Conservation (phyloP, 441 rosid species). For the Cnidoscolus chayamansa region DNA sequence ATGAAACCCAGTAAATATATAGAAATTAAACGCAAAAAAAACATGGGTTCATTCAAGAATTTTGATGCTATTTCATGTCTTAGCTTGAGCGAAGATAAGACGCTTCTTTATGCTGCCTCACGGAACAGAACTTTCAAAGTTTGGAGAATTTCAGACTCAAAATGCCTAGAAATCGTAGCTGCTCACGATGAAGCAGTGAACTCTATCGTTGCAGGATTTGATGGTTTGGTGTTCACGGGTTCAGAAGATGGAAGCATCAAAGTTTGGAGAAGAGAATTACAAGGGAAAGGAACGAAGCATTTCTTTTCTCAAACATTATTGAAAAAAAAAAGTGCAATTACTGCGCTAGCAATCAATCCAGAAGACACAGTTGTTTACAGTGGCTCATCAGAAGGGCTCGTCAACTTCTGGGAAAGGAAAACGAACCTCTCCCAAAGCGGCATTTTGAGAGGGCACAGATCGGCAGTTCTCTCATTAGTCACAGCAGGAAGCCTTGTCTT, state of each 20-base stretch:
- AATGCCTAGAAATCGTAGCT: slow-evolving; percentile 64
- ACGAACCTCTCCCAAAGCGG: slow-evolving; percentile 58
- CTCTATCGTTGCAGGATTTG: slow-evolving; percentile 61
- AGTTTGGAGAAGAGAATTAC: slow-evolving; percentile 82
- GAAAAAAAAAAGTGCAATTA: slow-evolving; percentile 81
- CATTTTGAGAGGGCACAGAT: slow-evolving; percentile 66
- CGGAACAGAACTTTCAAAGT: slow-evolving; percentile 91
- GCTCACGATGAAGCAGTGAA: slow-evolving; percentile 89
- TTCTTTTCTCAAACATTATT: slow-evolving; percentile 71
- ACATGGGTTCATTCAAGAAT: slow-evolving; percentile 53
- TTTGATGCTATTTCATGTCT: slow-evolving; percentile 78
- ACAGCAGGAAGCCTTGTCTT: slow-evolving; percentile 64
- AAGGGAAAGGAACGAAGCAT: slow-evolving; percentile 84
- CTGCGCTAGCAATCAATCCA: slow-evolving; percentile 57
- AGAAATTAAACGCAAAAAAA: slow-evolving; percentile 42
- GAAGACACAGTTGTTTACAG: slow-evolving; percentile 59
- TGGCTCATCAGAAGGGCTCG: slow-evolving; percentile 84
- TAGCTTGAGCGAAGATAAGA: slow-evolving; percentile 60
- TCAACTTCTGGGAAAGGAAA: slow-evolving; percentile 77
- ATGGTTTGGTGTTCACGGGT: slow-evolving; percentile 80
- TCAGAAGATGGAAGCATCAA: slow-evolving; percentile 88
- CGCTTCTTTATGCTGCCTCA: slow-evolving; percentile 62
- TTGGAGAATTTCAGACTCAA: slow-evolving; percentile 62
- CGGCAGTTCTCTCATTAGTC: slow-evolving; percentile 66
- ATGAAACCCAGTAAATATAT: slow-evolving; percentile 58